Evolutionary conservation across 2,329 filamentous ascomycete genomes (phyloP).

Genomic region (Juglanconis sp.): DNA sequence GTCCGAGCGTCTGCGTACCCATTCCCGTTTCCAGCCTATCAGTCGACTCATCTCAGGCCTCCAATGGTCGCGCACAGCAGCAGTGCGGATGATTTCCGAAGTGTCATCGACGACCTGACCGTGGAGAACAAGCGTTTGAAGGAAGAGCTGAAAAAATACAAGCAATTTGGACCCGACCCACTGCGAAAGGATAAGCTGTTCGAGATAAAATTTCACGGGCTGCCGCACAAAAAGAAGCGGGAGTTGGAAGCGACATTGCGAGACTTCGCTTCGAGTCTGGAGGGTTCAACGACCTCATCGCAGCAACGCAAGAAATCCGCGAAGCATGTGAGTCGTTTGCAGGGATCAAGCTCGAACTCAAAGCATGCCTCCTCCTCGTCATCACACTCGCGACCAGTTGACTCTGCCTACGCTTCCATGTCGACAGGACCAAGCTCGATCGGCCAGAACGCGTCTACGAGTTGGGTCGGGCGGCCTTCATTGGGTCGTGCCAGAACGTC

Average conservation of each 20-base stretch:
- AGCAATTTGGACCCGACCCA: slow-evolving; percentile 62
- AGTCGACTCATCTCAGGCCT: background rate
- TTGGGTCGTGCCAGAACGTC: slow-evolving; percentile 38
- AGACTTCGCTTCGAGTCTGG: slow-evolving; percentile 65
- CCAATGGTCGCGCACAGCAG: slow-evolving; percentile 45
- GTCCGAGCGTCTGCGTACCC: slow-evolving; percentile 20
- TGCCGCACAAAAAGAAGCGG: slow-evolving; percentile 69
- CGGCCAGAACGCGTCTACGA: slow-evolving; percentile 38
- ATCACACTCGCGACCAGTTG: slow-evolving; percentile 51
- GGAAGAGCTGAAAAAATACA: slow-evolving; percentile 68
- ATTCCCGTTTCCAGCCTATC: slow-evolving; percentile 16
- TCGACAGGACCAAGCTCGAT: slow-evolving; percentile 41
- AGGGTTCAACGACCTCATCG: slow-evolving; percentile 43
- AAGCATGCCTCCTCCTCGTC: slow-evolving; percentile 54
- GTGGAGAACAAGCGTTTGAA: slow-evolving; percentile 78
- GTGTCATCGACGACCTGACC: slow-evolving; percentile 84
- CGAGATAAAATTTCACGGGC: slow-evolving; percentile 74
- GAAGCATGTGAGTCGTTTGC: slow-evolving; percentile 36
- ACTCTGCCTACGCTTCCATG: slow-evolving; percentile 69
- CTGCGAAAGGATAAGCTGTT: slow-evolving; percentile 75
- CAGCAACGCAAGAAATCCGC: slow-evolving; percentile 41
- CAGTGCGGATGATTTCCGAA: slow-evolving; percentile 71
- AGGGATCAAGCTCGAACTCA: slow-evolving; percentile 42
- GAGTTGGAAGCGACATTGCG: slow-evolving; percentile 72
- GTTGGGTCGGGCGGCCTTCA: slow-evolving; percentile 35